Base-by-base conservation (phyloP, 768 basidiomycete species). In the Leccinum imitatum region DNA sequence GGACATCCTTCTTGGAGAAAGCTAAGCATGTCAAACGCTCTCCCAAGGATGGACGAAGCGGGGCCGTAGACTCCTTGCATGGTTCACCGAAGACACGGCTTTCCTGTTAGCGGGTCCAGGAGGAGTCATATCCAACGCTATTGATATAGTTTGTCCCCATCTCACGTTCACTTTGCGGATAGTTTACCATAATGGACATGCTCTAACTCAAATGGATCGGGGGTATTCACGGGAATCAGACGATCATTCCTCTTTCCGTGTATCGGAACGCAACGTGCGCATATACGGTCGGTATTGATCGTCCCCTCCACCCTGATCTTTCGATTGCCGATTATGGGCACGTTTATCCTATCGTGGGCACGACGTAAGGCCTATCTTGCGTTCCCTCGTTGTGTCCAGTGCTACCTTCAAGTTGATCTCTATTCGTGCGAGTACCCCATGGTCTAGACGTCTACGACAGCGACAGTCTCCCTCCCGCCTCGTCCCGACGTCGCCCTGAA, bases 71-170 rank as follows among this genome's bases (percentile, higher is more conserved):
- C 66, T 80, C 0, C 77, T 77, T 3, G 5, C 11, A 30, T 72
- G 67, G 61, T 68, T 76, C 23, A 61, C 59, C 1, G 74, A 76
- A 51, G 62, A 71, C 0, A 58, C 30, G 5, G 64, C 57, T 4
- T 63, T 69, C 0, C 27, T 72, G 17, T 59, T 66, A 14, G 75
- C 78, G 3, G 80, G 80, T 6, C 59, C 80, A 0, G 79, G 77
- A 2, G 81, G 79, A 1, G 41, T 82, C n/a, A 78, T 80, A 27
- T 78, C 80, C 31, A 79, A 62, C 19, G 73, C 70, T 0, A 57
- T 73, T 15, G 81, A 82, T 44, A 71, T 83, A 75, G 81, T 77
- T 30, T 10, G 77, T 63, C 13, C 25, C 4, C 25, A 3, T 25
- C 25, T 6, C 8, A 3, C 60, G 14, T 23, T 31, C 8, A 9